These are phyloP conservation scores for Vickermania ingenoplastis DNA, from an alignment of 208 protist genomes.

Conservation along the genomic window DNA sequence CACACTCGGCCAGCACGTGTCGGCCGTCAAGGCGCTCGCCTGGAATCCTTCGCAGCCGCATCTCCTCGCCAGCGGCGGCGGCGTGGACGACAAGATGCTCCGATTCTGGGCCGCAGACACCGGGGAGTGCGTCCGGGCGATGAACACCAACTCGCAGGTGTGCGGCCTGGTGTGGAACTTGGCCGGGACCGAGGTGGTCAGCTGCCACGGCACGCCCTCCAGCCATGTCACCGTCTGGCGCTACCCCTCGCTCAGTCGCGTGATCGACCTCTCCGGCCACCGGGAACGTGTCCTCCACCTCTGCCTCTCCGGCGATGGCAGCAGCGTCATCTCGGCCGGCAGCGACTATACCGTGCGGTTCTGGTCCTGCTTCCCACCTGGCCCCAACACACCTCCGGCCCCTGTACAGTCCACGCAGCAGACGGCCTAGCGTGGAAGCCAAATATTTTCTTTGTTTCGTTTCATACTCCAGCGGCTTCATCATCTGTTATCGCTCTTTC, in stretches of 20 bases:
- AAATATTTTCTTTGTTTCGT: neutral
- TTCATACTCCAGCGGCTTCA: neutral
- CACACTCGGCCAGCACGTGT: constrained; percentile 89
- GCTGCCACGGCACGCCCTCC: constrained; percentile 96
- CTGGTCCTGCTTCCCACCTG: constrained; percentile 77
- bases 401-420: neutral
- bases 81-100: constrained; percentile 96
- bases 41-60: constrained; percentile 95
- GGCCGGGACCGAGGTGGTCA: constrained; percentile 95
- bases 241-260: constrained; percentile 95
- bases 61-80: constrained; percentile 96
- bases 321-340: constrained; percentile 95
- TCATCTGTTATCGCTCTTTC: neutral
- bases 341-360: constrained; percentile 98
- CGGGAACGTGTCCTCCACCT: constrained; percentile 97
- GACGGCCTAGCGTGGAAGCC: neutral
- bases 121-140: constrained; percentile 87
- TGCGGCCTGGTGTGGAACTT: constrained; percentile 95
- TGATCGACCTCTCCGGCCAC: constrained; percentile 97
- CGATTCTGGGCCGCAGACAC: constrained; percentile 97
- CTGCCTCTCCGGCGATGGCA: constrained; percentile 94
- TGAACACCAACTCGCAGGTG: constrained; percentile 97
- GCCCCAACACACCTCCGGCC: constrained; percentile 1
- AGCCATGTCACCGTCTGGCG: constrained; percentile 99
- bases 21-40: constrained; percentile 98